Percentiles rank a stretch among this genome's conserved stretches.
Conservation (phyloP, 2,329 filamentous ascomycete genomes). For the Aspergillus calidoustus region DNA sequence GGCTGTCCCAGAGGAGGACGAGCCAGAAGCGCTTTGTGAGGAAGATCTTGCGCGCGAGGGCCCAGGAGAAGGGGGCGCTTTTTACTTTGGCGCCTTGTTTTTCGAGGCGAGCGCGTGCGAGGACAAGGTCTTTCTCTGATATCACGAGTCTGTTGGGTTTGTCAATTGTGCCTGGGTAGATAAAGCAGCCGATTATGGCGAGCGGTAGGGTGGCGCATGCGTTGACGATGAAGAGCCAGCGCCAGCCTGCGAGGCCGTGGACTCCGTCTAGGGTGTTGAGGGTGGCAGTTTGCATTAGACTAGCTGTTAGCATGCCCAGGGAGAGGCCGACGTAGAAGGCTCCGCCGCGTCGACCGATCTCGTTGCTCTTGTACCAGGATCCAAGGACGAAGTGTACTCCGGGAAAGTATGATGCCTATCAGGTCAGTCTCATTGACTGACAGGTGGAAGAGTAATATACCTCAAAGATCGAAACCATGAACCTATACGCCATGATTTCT, state of each 20-base stretch:
- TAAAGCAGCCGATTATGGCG: slow-evolving; percentile 28
- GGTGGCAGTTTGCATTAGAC: slow-evolving; percentile 29
- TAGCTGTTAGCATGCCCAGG: slow-evolving; percentile 28
- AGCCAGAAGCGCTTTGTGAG: slow-evolving; percentile 48
- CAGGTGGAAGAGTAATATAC: slow-evolving; percentile 10
- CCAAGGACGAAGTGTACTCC: slow-evolving; percentile 33
- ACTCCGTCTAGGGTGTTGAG: slow-evolving; percentile 31
- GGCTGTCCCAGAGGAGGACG: slow-evolving; percentile 16
- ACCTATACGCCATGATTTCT: slow-evolving; percentile 16
- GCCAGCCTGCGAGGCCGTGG: slow-evolving; percentile 30
- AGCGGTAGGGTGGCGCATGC: slow-evolving; percentile 32
- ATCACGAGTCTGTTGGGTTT: slow-evolving; percentile 30
- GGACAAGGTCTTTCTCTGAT: slow-evolving; percentile 27
- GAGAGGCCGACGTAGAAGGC: slow-evolving; percentile 30
- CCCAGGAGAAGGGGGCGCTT: slow-evolving; percentile 32
- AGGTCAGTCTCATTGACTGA: background rate
- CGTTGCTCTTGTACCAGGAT: slow-evolving; percentile 32
- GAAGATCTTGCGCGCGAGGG: slow-evolving; percentile 35
- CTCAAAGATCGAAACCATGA: slow-evolving; percentile 36
- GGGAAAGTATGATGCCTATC: slow-evolving; percentile 29
- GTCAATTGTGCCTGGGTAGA: slow-evolving; percentile 28
- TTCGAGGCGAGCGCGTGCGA: slow-evolving; percentile 38
- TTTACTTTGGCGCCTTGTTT: slow-evolving; percentile 32
- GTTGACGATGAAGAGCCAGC: slow-evolving; percentile 36
- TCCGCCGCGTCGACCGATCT: slow-evolving; percentile 31